Evolutionary conservation across 345 rosid species (phyloP).

Genomic region (Clausena lansium): DNA sequence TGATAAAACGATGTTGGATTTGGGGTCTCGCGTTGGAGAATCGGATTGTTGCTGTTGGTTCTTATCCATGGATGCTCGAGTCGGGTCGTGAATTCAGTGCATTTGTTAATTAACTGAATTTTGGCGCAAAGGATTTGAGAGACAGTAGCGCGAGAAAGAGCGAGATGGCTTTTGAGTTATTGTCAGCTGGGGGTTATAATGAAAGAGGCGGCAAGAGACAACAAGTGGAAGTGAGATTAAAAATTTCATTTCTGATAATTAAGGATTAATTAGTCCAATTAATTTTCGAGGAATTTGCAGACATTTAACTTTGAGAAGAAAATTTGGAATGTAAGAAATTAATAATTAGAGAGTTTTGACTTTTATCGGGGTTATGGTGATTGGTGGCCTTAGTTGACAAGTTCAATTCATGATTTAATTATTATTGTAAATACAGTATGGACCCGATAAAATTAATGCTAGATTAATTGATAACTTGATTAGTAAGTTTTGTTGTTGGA

Average conservation of each 20-base stretch:
- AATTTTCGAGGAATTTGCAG: slow-evolving; percentile 5
- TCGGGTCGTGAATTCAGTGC: background rate
- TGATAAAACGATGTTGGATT: slow-evolving; percentile 52
- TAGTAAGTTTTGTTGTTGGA: background rate
- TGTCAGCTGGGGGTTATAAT: background rate
- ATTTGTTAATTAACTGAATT: slow-evolving; percentile 1
- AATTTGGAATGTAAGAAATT: background rate
- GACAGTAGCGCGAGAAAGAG: background rate
- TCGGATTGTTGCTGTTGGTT: slow-evolving; percentile 36
- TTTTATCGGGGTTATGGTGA: background rate
- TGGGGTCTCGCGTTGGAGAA: slow-evolving; percentile 21
- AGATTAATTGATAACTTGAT: too few relatives aligned
- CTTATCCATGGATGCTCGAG: slow-evolving; percentile 48
- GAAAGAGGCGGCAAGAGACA: background rate
- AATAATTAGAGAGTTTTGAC: background rate
- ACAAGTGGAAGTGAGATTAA: background rate
- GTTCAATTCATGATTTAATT: background rate
- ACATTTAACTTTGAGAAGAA: background rate
- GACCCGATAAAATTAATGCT: background rate
- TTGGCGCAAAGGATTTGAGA: background rate
- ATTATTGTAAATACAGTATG: background rate
- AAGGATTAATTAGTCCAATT: background rate
- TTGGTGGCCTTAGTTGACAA: background rate
- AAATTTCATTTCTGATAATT: background rate
- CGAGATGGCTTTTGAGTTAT: background rate